A percentile compares a stretch with the other conserved stretches of the same genome.
Evolutionary conservation across 768 basidiomycete genomes (phyloP).

Genomic region (Boletus insuetus): DNA sequence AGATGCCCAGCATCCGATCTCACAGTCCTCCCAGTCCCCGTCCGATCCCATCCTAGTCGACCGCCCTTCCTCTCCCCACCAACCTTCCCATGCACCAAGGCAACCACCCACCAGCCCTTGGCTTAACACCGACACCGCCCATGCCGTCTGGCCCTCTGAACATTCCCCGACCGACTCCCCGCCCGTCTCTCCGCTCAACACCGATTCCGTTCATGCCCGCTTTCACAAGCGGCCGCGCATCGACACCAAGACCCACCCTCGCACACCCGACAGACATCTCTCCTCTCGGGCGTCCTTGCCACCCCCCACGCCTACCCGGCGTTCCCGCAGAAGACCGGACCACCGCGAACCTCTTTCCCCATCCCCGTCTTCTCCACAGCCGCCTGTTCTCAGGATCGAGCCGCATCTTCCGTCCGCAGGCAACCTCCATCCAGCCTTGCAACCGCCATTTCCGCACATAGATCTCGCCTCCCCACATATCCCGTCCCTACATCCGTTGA

Average conservation of each 20-base stretch:
- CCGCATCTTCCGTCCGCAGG: slow-evolving; percentile 19
- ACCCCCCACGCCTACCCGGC: slow-evolving; percentile 29
- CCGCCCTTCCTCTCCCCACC: slow-evolving; percentile 16
- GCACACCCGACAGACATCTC: slow-evolving; percentile 7
- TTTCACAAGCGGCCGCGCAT: slow-evolving; percentile 32
- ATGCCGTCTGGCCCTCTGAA: slow-evolving; percentile 40
- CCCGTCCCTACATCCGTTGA: slow-evolving; percentile 68
- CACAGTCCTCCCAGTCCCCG: slow-evolving; percentile 25
- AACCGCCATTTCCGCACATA: slow-evolving; percentile 33
- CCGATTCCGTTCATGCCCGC: slow-evolving; percentile 21
- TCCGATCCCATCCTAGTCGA: slow-evolving; percentile 37
- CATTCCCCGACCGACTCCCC: slow-evolving; percentile 31
- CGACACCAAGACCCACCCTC: slow-evolving; percentile 25
- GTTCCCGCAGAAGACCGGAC: slow-evolving; percentile 27
- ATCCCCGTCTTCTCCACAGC: slow-evolving; percentile 21
- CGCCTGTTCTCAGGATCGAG: slow-evolving; percentile 24
- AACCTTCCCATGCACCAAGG: slow-evolving; percentile 36
- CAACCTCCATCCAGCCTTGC: slow-evolving; percentile 27
- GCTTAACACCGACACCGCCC: slow-evolving; percentile 29
- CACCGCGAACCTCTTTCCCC: slow-evolving; percentile 32
- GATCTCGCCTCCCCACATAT: slow-evolving; percentile 52
- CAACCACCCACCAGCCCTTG: slow-evolving; percentile 37
- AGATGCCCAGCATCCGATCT: slow-evolving; percentile 32
- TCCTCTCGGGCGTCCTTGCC: slow-evolving; percentile 17
- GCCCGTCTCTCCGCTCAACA: slow-evolving; percentile 41